Evolutionary conservation across 2,329 filamentous ascomycete species (phyloP), one percentile per base, ranked within the genome.

Genomic region (Talaromyces sp.): DNA sequence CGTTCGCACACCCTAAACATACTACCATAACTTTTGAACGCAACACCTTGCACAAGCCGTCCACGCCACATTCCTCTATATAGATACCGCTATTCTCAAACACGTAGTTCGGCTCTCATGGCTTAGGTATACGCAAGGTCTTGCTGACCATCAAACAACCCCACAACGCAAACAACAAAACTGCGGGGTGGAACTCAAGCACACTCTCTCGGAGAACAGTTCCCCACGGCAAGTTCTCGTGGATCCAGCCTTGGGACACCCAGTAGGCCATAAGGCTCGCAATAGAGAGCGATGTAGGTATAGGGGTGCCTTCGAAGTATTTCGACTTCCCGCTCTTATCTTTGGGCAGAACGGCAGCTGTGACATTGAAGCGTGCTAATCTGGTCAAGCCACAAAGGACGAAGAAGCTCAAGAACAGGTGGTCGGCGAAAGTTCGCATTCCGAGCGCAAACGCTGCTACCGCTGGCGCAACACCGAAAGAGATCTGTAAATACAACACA

Each of bases 291-390:
- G 91, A 93, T 3, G 93, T 98, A 1, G 95, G 95, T 73, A 98
- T 97, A 0, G 95, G 95, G 0, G 94, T 96, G 71, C 95, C 95
- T 81, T 99, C 95, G 72, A 99, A 99, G 81, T 96, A 99, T 74
- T 90, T 87, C 66, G 91, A 92, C 82, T 99, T 99, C 71, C 95
- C 95, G 0, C 86, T 87, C 58, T 88, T 90, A 76, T 99, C 95
- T 80, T 98, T 97, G 68, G 95, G 95, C 13, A 99, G 86, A 70
- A 89, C 88, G 41, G 89, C 85, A 43, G 95, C 93, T 11, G 95
- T 98, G 60, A 99, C 95, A 78, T 99, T 99, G 88, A 99, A 99
- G 69, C 95, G 90, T 54, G 95, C 95, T 11, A 99, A 87, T 59
- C 95, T 89, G 2, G 93, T 96, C 56, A 99, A 87, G 65, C 95